A percentile compares a stretch with the other conserved stretches of the same genome.
Conservation (phyloP, 345 rosid genomes). For the Hevea brasiliensis region DNA sequence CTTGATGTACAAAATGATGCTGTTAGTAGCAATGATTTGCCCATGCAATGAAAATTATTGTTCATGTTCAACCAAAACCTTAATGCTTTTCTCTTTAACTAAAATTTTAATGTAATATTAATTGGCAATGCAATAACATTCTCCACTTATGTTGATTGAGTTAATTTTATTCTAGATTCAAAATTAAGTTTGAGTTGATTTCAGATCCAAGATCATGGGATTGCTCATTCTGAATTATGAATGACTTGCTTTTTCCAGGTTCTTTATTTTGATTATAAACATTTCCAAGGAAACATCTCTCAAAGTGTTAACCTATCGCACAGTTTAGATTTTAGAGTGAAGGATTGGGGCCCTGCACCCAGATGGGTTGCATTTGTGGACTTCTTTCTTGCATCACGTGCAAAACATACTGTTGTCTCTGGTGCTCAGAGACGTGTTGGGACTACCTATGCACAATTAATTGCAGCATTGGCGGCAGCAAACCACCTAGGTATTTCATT, state of each 20-base stretch:
- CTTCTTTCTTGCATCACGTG: constrained; percentile 90
- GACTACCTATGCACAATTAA: constrained; percentile 87
- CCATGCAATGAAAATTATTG: background rate
- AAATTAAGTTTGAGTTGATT: background rate
- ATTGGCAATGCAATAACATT: background rate
- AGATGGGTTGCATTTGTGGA: constrained; percentile 99
- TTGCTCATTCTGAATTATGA: constrained; percentile 4
- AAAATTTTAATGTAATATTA: background rate
- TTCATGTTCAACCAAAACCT: background rate
- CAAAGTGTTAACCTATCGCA: constrained; percentile 35
- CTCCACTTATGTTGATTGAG: background rate
- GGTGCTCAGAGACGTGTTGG: constrained; percentile 94
- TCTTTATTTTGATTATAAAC: constrained; percentile 73
- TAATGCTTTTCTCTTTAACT: background rate
- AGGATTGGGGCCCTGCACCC: constrained; percentile 99
- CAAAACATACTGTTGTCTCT: constrained; percentile 69
- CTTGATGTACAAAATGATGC: background rate
- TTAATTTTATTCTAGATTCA: constrained; percentile 1
- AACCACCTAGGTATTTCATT: constrained; percentile 79
- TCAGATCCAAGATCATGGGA: background rate
- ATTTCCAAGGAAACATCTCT: constrained; percentile 61
- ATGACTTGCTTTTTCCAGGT: constrained; percentile 50
- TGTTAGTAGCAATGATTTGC: constrained; percentile 3
- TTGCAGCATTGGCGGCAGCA: constrained; percentile 88
- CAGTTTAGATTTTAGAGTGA: constrained; percentile 64